Evolutionary conservation across 1,284 basidiomycete species (phyloP).

Genomic region (Puccinia sorghi): DNA sequence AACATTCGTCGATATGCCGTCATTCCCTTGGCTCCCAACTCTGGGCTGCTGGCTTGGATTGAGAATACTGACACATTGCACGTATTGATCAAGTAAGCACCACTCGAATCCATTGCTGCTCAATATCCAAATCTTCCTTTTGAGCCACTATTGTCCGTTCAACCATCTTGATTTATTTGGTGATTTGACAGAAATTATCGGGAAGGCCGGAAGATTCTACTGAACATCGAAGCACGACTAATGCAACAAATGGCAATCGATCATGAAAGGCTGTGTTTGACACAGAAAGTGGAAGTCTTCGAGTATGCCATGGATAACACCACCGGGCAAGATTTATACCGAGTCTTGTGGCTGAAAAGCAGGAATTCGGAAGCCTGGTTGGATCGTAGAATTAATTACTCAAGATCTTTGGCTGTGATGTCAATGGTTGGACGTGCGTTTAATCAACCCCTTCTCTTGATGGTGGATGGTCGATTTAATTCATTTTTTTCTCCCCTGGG

Average conservation of each 20-base stretch:
- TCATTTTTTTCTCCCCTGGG: not conserved
- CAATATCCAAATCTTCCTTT: slow-evolving; percentile 54
- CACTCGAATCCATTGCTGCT: not conserved
- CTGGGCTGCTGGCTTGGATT: slow-evolving; percentile 92
- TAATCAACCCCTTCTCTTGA: slow-evolving; percentile 1
- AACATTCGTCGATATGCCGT: slow-evolving; percentile 93
- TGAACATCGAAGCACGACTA: slow-evolving; percentile 96
- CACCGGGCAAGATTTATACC: slow-evolving; percentile 97
- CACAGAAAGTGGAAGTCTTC: slow-evolving; percentile 99
- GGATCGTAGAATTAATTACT: slow-evolving; percentile 94
- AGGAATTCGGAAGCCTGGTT: slow-evolving; percentile 96
- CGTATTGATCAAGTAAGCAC: slow-evolving; percentile 79
- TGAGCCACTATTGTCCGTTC: not conserved
- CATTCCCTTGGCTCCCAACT: slow-evolving; percentile 93
- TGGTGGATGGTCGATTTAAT: not conserved
- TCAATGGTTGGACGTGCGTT: slow-evolving; percentile 68
- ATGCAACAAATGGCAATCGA: slow-evolving; percentile 99
- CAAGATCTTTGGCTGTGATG: slow-evolving; percentile 89
- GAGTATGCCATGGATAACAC: slow-evolving; percentile 99
- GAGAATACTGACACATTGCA: slow-evolving; percentile 97
- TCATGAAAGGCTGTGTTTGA: slow-evolving; percentile 88
- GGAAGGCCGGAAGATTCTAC: slow-evolving; percentile 88
- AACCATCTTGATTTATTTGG: not conserved
- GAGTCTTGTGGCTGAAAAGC: slow-evolving; percentile 95
- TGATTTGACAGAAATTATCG: slow-evolving; percentile 50